Percentiles rank a stretch among this genome's conserved stretches.
Conservation (phyloP, 2,329 filamentous ascomycete species). For the Aschersonia sp. region DNA sequence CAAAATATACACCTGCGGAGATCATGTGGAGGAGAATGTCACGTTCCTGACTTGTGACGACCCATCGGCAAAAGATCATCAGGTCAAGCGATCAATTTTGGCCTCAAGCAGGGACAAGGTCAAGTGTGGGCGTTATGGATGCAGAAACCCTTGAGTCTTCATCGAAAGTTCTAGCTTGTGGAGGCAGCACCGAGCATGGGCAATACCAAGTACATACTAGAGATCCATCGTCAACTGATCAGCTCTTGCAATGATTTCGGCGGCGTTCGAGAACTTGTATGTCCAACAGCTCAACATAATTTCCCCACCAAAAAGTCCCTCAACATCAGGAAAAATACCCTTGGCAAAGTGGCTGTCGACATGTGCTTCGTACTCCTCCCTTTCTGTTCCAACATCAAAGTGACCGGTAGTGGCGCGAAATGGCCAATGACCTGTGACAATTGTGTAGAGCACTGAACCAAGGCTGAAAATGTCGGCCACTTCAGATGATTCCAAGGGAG, state of each 20-base stretch:
- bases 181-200: background rate
- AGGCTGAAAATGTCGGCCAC: constrained; percentile 8
- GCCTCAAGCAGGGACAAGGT: background rate
- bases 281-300: constrained; percentile 5
- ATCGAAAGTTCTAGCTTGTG: background rate
- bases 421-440: constrained; percentile 7
- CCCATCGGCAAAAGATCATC: constrained; percentile 1
- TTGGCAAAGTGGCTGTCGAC: constrained; percentile 5
- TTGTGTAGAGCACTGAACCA: constrained; percentile 8
- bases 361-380: constrained; percentile 4
- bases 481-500: constrained; percentile 1
- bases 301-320: constrained; percentile 2
- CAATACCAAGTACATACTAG: background rate
- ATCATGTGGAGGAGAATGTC: constrained; percentile 1
- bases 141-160: background rate
- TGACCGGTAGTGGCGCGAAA: constrained; percentile 5
- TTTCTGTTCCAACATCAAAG: constrained; percentile 3
- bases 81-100: constrained; percentile 1
- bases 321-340: constrained; percentile 5
- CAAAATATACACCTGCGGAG: constrained; percentile 1
- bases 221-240: background rate
- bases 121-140: constrained; percentile 2
- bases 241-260: background rate
- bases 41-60: constrained; percentile 1
- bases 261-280: background rate